phyloP scores from a whole-genome alignment of 441 rosid genomes.

The Biscutella laevigata region DNA sequence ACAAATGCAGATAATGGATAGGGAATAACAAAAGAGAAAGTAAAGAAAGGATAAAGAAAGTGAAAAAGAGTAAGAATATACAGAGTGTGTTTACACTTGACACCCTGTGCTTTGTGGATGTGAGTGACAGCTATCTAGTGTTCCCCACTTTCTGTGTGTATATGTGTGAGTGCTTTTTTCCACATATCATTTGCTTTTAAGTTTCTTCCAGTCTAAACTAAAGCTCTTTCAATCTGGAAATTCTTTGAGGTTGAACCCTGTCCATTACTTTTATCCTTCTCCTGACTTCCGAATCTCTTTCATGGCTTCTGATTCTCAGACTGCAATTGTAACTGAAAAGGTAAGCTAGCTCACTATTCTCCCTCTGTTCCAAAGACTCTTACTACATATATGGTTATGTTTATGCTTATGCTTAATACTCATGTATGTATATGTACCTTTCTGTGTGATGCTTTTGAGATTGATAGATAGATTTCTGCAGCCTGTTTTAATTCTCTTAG shows the following conservation, averaged over 20 bases:
- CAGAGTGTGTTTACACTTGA: constrained; percentile 31
- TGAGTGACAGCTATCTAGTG: constrained; percentile 27
- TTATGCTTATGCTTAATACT: not conserved
- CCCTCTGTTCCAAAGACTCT: constrained; percentile 4
- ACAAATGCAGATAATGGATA: constrained; percentile 18
- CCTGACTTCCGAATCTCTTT: constrained; percentile 15
- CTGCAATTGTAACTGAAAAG: constrained; percentile 22
- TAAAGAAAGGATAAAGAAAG: constrained; percentile 10
- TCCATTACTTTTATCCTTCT: constrained; percentile 24
- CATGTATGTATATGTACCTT: constrained; percentile 3
- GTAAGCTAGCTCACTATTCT: constrained; percentile 8
- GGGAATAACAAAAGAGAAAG: constrained; percentile 7
- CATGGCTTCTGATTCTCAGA: constrained; percentile 31
- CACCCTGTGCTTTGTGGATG: constrained; percentile 22
- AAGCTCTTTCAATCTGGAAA: constrained; percentile 14
- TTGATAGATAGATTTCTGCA: constrained; percentile 7
- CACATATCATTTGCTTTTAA: constrained; percentile 14
- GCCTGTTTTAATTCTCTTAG: constrained; percentile 4
- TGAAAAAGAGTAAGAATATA: constrained; percentile 24
- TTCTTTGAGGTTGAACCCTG: constrained; percentile 17
- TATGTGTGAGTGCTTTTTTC: constrained; percentile 15
- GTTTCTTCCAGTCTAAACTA: constrained; percentile 18
- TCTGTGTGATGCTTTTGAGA: not conserved
- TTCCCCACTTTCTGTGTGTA: constrained; percentile 28
- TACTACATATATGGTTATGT: too few species aligned